These are phyloP conservation scores for Rubus parviflorus DNA, from an alignment of 306 rosid genomes.

Conservation along the genomic window DNA sequence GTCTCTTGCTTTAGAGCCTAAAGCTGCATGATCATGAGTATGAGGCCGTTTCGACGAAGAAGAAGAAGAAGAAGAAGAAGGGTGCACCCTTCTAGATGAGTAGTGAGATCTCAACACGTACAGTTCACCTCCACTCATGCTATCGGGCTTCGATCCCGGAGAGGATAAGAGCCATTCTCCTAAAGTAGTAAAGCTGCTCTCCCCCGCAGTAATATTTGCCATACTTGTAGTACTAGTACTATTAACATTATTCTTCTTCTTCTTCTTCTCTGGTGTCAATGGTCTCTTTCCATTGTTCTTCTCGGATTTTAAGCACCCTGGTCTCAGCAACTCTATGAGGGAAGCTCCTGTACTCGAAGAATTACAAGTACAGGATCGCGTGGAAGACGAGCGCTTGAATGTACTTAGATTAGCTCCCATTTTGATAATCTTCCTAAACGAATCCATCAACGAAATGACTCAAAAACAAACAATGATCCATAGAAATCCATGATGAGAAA, in stretches of 20 bases:
- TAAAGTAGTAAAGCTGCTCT: slow-evolving; percentile 18
- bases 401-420: slow-evolving; percentile 29
- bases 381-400: slow-evolving; percentile 3
- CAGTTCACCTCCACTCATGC: slow-evolving; percentile 17
- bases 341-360: not conserved
- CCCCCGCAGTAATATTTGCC: not conserved
- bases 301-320: slow-evolving; percentile 13
- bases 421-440: slow-evolving; percentile 11
- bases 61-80: slow-evolving; percentile 20
- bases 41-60: not conserved
- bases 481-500: slow-evolving; percentile 1
- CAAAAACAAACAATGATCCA: not conserved
- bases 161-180: slow-evolving; percentile 29
- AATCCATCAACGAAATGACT: not conserved
- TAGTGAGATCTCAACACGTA: slow-evolving; percentile 6
- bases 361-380: not conserved
- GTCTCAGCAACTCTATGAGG: slow-evolving; percentile 17
- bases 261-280: not conserved
- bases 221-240: not conserved
- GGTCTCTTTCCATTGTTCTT: slow-evolving; percentile 1
- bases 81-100: slow-evolving; percentile 24
- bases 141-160: slow-evolving; percentile 15
- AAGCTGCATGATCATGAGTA: not conserved
- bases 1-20: slow-evolving; percentile 23
- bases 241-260: not conserved